Evolutionary conservation across 2,329 filamentous ascomycete genomes (phyloP).

Genomic region (Zalaria obscura): DNA sequence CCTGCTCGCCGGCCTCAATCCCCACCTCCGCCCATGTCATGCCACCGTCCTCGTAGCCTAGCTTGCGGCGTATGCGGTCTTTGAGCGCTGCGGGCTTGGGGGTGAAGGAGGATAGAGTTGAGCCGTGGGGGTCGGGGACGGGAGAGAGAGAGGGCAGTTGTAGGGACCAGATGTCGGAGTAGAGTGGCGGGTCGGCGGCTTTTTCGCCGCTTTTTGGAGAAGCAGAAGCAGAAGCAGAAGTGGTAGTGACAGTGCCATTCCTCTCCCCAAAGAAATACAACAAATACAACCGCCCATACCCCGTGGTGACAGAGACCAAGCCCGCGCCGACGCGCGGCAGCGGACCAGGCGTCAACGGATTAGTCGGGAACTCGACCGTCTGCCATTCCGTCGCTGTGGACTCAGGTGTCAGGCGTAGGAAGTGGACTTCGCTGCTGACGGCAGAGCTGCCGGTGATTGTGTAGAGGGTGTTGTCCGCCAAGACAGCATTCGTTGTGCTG

Average conservation of each 20-base stretch:
- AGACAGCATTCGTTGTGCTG: conserved; percentile 20
- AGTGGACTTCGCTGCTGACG: conserved; percentile 17
- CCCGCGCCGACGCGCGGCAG: conserved; percentile 23
- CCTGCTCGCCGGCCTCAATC: conserved; percentile 17
- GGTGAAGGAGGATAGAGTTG: background rate
- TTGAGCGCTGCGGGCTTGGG: conserved; percentile 30
- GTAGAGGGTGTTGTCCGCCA: conserved; percentile 21
- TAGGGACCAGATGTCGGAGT: conserved; percentile 30
- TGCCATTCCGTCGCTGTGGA: conserved; percentile 20
- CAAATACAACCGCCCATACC: conserved; percentile 30
- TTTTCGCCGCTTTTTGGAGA: background rate
- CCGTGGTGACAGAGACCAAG: conserved; percentile 26
- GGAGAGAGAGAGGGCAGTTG: conserved; percentile 24
- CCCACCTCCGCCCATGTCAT: conserved; percentile 28
- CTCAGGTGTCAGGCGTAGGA: conserved; percentile 8
- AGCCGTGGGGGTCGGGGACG: background rate
- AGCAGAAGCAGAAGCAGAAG: conserved; percentile 2
- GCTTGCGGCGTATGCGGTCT: conserved; percentile 24
- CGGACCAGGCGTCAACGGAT: conserved; percentile 28
- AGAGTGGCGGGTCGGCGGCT: conserved; percentile 9
- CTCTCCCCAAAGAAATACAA: conserved; percentile 25
- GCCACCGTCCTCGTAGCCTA: conserved; percentile 26
- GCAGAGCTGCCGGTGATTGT: conserved; percentile 21
- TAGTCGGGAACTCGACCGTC: conserved; percentile 26
- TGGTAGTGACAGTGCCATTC: background rate